These are phyloP conservation scores for Starmerella bombicola DNA, from an alignment of 805 yeast genomes.

Conservation along the genomic window DNA sequence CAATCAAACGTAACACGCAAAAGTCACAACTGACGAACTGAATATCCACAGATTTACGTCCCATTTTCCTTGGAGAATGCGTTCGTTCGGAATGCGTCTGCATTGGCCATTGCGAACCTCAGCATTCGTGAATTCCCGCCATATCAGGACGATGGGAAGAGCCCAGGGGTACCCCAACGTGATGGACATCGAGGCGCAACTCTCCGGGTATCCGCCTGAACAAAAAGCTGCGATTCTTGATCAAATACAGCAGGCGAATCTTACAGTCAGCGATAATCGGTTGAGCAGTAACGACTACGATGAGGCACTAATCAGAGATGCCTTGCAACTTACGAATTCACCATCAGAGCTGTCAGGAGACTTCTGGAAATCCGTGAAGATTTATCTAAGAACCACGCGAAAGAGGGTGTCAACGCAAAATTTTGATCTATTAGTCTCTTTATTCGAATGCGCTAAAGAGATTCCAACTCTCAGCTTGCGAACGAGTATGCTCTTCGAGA, in stretches of 20 bases:
- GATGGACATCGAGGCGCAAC: constrained; percentile 13
- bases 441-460: constrained; percentile 21
- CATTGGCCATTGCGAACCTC: too few species aligned
- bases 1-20: too few species aligned
- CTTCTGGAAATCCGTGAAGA: constrained; percentile 17
- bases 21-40: too few species aligned
- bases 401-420: constrained; percentile 1
- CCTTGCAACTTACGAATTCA: constrained; percentile 8
- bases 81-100: too few species aligned
- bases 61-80: too few species aligned
- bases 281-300: constrained; percentile 2
- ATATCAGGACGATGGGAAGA: too few species aligned
- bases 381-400: constrained; percentile 6
- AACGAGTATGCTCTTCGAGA: constrained; percentile 4
- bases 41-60: too few species aligned
- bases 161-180: too few species aligned
- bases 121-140: too few species aligned
- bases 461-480: constrained; percentile 6
- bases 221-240: constrained; percentile 10
- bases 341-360: constrained; percentile 10
- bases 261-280: neutral
- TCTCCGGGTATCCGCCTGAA: constrained; percentile 13
- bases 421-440: constrained; percentile 12
- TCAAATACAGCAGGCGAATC: constrained; percentile 5
- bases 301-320: constrained; percentile 5